Evolutionary conservation across 2,329 filamentous ascomycete species (phyloP).

Genomic region (Ophiostoma sp.): DNA sequence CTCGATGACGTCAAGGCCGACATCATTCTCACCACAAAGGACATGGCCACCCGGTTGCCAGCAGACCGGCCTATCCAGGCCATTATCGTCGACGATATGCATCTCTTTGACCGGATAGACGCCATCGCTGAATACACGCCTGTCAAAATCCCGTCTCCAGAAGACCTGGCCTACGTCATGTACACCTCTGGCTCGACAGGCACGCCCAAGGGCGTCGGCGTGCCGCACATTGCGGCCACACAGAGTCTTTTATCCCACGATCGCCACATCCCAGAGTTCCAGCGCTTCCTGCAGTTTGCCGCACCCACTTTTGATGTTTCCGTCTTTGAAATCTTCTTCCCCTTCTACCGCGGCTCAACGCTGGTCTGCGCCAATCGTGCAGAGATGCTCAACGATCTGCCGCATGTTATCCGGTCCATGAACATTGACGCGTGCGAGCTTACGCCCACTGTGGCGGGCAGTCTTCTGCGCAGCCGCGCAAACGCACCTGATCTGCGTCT

Average conservation of each 20-base stretch:
- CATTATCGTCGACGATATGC: conserved; percentile 35
- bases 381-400: conserved; percentile 69
- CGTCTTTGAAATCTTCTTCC: conserved; percentile 92
- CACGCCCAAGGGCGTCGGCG: conserved; percentile 76
- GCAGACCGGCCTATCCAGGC: conserved; percentile 32
- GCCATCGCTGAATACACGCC: not conserved
- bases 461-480: conserved; percentile 61
- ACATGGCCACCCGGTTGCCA: conserved; percentile 41
- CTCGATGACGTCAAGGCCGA: conserved; percentile 66
- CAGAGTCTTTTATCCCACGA: conserved; percentile 81
- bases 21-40: conserved; percentile 59
- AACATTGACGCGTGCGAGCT: conserved; percentile 78
- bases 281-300: conserved; percentile 83
- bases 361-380: conserved; percentile 65
- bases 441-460: conserved; percentile 80
- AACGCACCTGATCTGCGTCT: conserved; percentile 63
- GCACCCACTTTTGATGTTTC: conserved; percentile 92
- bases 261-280: conserved; percentile 67
- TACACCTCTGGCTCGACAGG: conserved; percentile 91
- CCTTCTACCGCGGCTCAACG: conserved; percentile 66
- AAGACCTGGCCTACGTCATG: conserved; percentile 75
- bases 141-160: conserved; percentile 23
- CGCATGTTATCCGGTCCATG: conserved; percentile 57
- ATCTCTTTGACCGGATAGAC: conserved; percentile 9
- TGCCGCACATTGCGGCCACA: conserved; percentile 73